Evolutionary conservation across 169 alveolate genomes (phyloP), one percentile per base, ranked within the genome.

Genomic region (Cryptosporidium sp.): DNA sequence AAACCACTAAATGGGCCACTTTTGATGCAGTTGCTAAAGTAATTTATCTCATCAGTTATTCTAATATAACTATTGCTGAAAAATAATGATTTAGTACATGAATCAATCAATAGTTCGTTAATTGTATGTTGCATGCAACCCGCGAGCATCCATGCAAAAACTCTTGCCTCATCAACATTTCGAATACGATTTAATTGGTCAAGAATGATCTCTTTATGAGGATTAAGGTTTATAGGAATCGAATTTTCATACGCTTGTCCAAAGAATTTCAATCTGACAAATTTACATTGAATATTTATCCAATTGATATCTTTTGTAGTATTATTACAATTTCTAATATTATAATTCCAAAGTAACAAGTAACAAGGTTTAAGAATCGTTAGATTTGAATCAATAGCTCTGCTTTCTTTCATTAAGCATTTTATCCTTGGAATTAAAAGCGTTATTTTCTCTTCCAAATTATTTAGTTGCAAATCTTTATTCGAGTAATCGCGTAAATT

Each of bases 91-190:
- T 53, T 80, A 7, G 89, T 80, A 62, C 23, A 62, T 23, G 89
- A 62, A 29, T 80, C 89, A 35, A 62, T 12, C 39, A 80, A 42
- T 67, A 80, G 29, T 80, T 80, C 89, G 31, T 80, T 80, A 18
- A 80, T 44, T 61, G 89, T 80, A 16, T 44, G 39, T 26, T 80
- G 89, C 75, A 80, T 62, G 29, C 89, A 80, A 3, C 89, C 89
- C 4, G 80, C 89, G 16, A 80, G 68, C 37, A 80, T 80, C 89
- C 89, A 80, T 42, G 89, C 89, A 80, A 80, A 80, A 26, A 80
- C 48, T 33, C 75, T 80, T 44, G 89, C 89, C 26, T 80, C 89
- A 26, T 60, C 75, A 6, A 65, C 60, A 37, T 44, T 80, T 42
- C 89, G 61, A 58, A 80, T 65, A 62, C 89, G 89, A 80, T 62